Evolutionary conservation across 148 eudicot genomes (phyloP).

Genomic region (Tetragonia tetragonoides): DNA sequence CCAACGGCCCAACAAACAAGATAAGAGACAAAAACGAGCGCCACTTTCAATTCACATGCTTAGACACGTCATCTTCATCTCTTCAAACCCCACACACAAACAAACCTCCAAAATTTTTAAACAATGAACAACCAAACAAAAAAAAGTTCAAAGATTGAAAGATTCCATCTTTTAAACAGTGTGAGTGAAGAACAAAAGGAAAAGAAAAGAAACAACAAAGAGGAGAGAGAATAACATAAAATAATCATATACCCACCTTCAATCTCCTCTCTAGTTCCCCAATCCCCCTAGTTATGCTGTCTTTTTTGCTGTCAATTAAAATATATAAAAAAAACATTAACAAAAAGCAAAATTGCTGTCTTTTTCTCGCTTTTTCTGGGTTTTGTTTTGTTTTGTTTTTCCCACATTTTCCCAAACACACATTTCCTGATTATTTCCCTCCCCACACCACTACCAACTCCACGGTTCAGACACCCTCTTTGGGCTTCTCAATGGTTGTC

Average conservation of each 20-base stretch:
- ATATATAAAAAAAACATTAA: conserved; percentile 3
- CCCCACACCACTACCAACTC: conserved; percentile 27
- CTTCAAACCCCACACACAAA: conserved; percentile 13
- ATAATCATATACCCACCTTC: conserved; percentile 16
- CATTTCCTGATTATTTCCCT: conserved; percentile 17
- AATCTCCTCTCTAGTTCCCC: conserved; percentile 1
- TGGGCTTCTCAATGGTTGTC: conserved; percentile 25
- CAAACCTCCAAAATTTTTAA: conserved; percentile 21
- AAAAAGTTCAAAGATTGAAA: conserved; percentile 20
- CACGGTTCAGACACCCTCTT: conserved; percentile 25
- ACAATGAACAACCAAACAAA: not conserved
- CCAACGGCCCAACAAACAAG: conserved; percentile 21
- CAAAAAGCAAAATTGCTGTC: conserved; percentile 18
- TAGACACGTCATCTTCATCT: conserved; percentile 21
- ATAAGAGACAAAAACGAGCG: conserved; percentile 10
- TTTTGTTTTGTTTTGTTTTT: not conserved
- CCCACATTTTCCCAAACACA: conserved; percentile 30
- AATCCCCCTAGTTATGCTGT: conserved; percentile 12
- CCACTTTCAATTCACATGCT: conserved; percentile 25
- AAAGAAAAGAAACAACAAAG: not conserved
- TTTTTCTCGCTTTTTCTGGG: not conserved
- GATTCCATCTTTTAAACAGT: conserved; percentile 41
- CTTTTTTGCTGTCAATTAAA: conserved; percentile 24
- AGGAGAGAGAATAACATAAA: not conserved
- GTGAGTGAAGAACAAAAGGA: not conserved